A percentile compares a stretch with the other conserved stretches of the same genome.
Evolutionary conservation across 495 filamentous ascomycete species (phyloP).

Genomic region (Pyrenopolyporus hunteri): DNA sequence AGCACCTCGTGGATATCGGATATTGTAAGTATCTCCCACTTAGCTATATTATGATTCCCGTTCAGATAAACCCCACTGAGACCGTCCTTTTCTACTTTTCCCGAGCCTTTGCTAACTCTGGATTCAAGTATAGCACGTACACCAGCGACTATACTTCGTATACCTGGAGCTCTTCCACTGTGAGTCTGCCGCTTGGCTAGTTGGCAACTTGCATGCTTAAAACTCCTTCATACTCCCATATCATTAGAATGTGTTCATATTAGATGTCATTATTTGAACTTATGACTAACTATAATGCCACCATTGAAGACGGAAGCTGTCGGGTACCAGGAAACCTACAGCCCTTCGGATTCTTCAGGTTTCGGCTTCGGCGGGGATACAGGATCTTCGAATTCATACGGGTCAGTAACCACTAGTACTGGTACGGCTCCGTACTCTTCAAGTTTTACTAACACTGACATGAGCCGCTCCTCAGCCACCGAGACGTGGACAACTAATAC

Average conservation of each 20-base stretch:
- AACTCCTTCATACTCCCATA: not conserved
- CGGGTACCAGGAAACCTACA: too few relatives aligned
- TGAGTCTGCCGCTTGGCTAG: slow-evolving; percentile 3
- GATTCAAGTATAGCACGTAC: slow-evolving; percentile 10
- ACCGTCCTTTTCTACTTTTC: not conserved
- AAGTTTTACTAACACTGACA: slow-evolving; percentile 40
- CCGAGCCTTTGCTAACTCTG: slow-evolving; percentile 4
- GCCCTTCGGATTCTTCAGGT: slow-evolving; percentile 5
- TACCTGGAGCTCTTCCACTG: not conserved
- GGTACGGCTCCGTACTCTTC: slow-evolving; percentile 39
- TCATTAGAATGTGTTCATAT: too few relatives aligned
- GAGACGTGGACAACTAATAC: slow-evolving; percentile 15
- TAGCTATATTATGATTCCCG: not conserved
- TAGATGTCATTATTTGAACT: too few relatives aligned
- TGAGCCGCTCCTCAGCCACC: slow-evolving; percentile 35
- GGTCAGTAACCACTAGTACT: slow-evolving; percentile 37
- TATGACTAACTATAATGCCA: too few relatives aligned
- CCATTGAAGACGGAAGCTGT: too few relatives aligned
- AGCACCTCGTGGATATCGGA: slow-evolving; percentile 5
- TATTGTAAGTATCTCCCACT: slow-evolving; percentile 3
- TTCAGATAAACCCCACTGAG: not conserved
- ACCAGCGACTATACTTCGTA: not conserved
- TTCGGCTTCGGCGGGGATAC: slow-evolving; percentile 1
- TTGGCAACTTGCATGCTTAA: not conserved
- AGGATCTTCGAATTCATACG: slow-evolving; percentile 22